A percentile compares a stretch with the other conserved stretches of the same genome.
phyloP scores from a whole-genome alignment of 106 monocot species.

The Amphibolis antarctica region DNA sequence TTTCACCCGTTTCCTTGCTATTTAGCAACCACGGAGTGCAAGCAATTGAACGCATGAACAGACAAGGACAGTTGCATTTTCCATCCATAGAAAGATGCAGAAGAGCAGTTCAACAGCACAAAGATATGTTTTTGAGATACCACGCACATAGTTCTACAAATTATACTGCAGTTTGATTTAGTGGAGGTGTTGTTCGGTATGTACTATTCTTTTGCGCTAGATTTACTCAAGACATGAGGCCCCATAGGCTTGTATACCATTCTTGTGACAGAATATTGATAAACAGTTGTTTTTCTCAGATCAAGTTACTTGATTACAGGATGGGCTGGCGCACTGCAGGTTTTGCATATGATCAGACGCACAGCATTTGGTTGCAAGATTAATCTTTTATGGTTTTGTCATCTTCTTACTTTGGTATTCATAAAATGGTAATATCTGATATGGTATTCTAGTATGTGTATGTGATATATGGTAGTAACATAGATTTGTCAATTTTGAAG shows the following conservation, averaged over 20 bases:
- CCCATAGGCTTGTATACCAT: background rate
- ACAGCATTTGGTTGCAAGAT: too few species aligned
- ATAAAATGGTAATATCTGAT: too few species aligned
- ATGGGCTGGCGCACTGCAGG: too few species aligned
- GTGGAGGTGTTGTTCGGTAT: background rate
- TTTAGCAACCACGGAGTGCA: background rate
- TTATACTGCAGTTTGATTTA: background rate
- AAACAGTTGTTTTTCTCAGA: background rate
- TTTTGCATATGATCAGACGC: too few species aligned
- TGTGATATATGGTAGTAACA: too few species aligned
- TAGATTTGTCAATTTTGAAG: too few species aligned
- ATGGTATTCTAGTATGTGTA: too few species aligned
- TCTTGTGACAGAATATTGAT: background rate
- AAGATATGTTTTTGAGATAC: too few species aligned
- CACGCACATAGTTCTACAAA: background rate
- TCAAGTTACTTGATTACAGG: too few species aligned
- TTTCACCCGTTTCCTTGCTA: background rate
- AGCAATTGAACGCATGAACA: background rate
- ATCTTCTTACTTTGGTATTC: too few species aligned
- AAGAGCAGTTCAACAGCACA: too few species aligned
- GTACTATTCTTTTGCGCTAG: constrained; percentile 1
- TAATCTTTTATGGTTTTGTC: too few species aligned
- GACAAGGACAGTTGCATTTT: background rate
- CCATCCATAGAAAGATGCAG: background rate
- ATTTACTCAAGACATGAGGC: background rate